Evolutionary conservation across 2,329 filamentous ascomycete species (phyloP).

Genomic region (Xylariomycetidae sp.): DNA sequence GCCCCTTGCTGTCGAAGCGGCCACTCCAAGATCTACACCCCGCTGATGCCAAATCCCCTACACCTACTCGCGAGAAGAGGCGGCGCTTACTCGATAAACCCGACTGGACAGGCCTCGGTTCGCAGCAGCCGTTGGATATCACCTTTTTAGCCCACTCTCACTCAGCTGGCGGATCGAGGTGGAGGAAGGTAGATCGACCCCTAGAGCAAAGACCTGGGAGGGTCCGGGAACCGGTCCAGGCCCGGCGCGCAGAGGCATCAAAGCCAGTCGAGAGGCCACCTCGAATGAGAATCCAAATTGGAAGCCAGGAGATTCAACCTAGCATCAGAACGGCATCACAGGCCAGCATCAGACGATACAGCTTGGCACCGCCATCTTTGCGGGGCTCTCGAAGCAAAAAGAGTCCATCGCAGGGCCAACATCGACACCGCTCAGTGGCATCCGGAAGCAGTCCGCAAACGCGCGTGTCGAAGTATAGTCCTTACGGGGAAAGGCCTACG

Average conservation of each 20-base stretch:
- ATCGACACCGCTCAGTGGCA: no score
- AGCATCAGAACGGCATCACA: conserved; percentile 13
- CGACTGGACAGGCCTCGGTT: conserved; percentile 29
- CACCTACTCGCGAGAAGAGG: conserved; percentile 18
- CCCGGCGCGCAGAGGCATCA: neutral
- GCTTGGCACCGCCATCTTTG: conserved; percentile 7
- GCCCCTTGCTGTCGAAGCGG: conserved; percentile 10
- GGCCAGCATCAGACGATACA: conserved; percentile 12
- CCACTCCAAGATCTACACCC: no score
- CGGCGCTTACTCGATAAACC: conserved; percentile 24
- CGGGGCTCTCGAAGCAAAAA: no score
- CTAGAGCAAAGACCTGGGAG: conserved; percentile 6
- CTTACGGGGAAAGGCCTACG: no score
- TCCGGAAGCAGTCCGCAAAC: no score
- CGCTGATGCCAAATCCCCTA: neutral
- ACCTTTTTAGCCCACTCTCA: conserved; percentile 19
- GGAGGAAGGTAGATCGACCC: conserved; percentile 12
- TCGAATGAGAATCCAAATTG: conserved; percentile 30
- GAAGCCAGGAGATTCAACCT: conserved; percentile 27
- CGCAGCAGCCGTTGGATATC: conserved; percentile 28
- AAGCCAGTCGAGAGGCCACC: conserved; percentile 2
- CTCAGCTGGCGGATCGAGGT: conserved; percentile 14
- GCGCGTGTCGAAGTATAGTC: no score
- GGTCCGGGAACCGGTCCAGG: conserved; percentile 1
- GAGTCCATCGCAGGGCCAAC: no score